Base-by-base conservation (phyloP, 192 early-diverging fungal species). In the Backusella morwellensis region DNA sequence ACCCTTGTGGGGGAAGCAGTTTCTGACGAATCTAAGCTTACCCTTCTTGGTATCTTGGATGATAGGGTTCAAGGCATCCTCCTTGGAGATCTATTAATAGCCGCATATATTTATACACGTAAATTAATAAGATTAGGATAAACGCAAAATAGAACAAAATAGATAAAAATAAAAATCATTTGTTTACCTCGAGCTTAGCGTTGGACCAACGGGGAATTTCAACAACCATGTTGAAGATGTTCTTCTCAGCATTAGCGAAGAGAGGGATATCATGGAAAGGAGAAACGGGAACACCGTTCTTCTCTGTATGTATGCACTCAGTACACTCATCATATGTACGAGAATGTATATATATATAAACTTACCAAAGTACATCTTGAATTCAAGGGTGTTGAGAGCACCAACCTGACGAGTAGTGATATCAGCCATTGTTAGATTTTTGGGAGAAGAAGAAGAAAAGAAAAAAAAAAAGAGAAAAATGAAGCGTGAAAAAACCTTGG, bases 1-100 rank as follows among this genome's bases (percentile, higher is more conserved):
- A 75, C 98, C 98, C 86, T 99, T 95, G 92, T 98, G 96, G 9
- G 98, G 98, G 93, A 98, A 99, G 85, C 94, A 93, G 92, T 99
- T 98, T 84, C 96, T 92, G 75, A 99, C 97, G 83, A 91, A 98
- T 75, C 98, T 92, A 76, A 98, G 94, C 89, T 99, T 99, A 79
- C 96, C 96, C 90, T 99, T 99, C 92, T 98, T 98, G 79, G 92
- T 89, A 81, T 99, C 98, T 87, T 99, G 98, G 89, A 96, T 94
- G 87, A 99, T 98, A 69, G 98, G 98, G 93, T 99, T 99, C 86
- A 99, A 91, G 75, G 88, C 73, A 82, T 97, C 95, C 78, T 98
- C 96, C 88, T 96, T 98, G 87, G 90, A 92, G 85, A 99, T 98
- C 92, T 93, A 71, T 35, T 40, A 63, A 63, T 63, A 63, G 56